Evolutionary conservation across 495 filamentous ascomycete genomes (phyloP), one percentile per base, ranked within the genome.

Genomic region (Penicillium atrosanguineum): DNA sequence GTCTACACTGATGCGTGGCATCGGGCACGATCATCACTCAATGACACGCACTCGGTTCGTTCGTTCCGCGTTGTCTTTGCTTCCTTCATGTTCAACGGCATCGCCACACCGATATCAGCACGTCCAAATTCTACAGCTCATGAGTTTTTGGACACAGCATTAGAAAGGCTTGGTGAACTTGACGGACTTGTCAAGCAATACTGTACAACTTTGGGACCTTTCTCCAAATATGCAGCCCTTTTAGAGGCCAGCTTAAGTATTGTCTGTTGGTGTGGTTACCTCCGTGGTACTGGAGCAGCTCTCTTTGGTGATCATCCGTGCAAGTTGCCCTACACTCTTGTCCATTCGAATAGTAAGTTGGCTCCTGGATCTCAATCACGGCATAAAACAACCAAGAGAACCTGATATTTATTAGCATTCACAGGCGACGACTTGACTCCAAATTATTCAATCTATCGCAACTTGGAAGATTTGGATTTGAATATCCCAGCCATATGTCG

Each of bases 241-340:
- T 34, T 50, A 23, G 55, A 67, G 21, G 50, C 63, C n/a, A 63
- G 63, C 21, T 45, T 67, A 25, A 59, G 37, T 42, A 40, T 67
- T 40, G 23, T 67, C 16, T n/a, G 29, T 6, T 46, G 44, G 44
- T 36, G 26, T 46, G 61, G 39, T 3, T 63, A 64, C 43, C 55
- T 67, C 14, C 64, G 64, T 11, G 61, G 64, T 26, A 61, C 54
- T 5, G 64, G 64, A 6, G 64, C 64, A 20, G 61, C 64, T 15
- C 41, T 67, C 1, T 50, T 52, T 14, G 46, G 45, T 8, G 31
- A 56, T 21, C 50, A 54, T 1, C 39, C 47, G n/a, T 61, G 57
- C 28, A 61, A 42, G 28, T 38, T 64, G 26, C 55, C 58, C 9
- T 41, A 50, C 4, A 7, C 44, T 15, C 52, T 54, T 50, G 29